phyloP scores from a whole-genome alignment of 805 yeast genomes.

The Candida gorgasii region DNA sequence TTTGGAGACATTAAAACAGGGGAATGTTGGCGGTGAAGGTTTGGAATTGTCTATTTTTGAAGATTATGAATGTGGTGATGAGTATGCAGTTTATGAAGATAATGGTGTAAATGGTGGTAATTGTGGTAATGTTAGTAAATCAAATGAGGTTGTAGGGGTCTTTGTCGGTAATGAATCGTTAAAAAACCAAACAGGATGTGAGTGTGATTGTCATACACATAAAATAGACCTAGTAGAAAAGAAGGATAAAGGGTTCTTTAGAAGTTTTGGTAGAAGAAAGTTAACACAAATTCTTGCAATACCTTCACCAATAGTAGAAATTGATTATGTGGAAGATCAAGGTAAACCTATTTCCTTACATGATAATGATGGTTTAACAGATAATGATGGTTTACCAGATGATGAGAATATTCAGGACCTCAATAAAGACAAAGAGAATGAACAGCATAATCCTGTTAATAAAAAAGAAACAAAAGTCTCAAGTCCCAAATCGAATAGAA shows the following conservation, averaged over 20 bases:
- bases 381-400: background rate
- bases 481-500: too few relatives aligned
- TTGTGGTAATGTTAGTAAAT: too few relatives aligned
- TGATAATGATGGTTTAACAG: background rate
- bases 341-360: background rate
- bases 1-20: background rate
- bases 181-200: background rate
- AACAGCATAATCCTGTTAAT: too few relatives aligned
- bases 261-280: slow-evolving; percentile 6
- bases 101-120: too few relatives aligned
- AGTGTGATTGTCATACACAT: background rate
- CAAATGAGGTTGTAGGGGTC: too few relatives aligned
- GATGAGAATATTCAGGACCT: background rate
- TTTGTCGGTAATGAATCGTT: too few relatives aligned
- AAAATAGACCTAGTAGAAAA: background rate
- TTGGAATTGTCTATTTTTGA: too few relatives aligned
- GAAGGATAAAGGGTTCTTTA: background rate
- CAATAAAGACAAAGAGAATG: background rate
- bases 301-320: slow-evolving; percentile 12
- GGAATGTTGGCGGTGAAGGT: background rate
- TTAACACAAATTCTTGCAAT: slow-evolving; percentile 10
- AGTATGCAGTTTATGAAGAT: background rate
- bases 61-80: too few relatives aligned
- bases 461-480: too few relatives aligned
- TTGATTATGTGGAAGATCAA: slow-evolving; percentile 1